Conservation (phyloP, 768 basidiomycete species). For the Termitomyces sp. region DNA sequence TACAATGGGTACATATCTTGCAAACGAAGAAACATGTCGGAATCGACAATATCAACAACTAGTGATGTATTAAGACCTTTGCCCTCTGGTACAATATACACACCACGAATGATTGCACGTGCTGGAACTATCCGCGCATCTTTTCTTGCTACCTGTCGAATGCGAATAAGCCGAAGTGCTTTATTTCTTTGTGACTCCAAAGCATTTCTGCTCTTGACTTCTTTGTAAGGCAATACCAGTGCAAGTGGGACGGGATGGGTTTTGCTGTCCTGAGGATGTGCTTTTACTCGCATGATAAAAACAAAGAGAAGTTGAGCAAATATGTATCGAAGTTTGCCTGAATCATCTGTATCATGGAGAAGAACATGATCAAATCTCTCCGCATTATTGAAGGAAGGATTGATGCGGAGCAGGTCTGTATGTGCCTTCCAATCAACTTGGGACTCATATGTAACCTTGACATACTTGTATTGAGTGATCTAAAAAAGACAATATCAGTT, state of each 20-base stretch:
- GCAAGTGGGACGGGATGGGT: background rate
- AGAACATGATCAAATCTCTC: background rate
- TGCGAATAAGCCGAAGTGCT: background rate
- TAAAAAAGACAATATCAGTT: background rate
- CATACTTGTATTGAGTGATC: background rate
- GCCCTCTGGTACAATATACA: background rate
- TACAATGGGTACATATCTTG: too few relatives aligned
- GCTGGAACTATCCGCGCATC: background rate
- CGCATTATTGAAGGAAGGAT: constrained; percentile 2
- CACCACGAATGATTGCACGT: too few relatives aligned
- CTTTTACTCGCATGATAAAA: background rate
- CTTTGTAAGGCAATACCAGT: background rate
- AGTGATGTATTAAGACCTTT: background rate
- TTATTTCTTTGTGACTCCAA: background rate
- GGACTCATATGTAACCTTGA: constrained; percentile 21
- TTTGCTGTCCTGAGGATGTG: background rate
- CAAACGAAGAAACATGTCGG: too few relatives aligned
- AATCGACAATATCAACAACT: background rate
- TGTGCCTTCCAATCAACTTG: constrained; percentile 17
- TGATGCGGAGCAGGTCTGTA: constrained; percentile 21
- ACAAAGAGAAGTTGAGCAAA: background rate
- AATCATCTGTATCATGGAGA: background rate
- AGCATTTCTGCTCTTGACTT: background rate
- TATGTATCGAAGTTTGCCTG: background rate
- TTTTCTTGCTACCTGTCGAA: background rate